Base-by-base conservation (phyloP, 306 rosid species). In the Vigna hirtella region DNA sequence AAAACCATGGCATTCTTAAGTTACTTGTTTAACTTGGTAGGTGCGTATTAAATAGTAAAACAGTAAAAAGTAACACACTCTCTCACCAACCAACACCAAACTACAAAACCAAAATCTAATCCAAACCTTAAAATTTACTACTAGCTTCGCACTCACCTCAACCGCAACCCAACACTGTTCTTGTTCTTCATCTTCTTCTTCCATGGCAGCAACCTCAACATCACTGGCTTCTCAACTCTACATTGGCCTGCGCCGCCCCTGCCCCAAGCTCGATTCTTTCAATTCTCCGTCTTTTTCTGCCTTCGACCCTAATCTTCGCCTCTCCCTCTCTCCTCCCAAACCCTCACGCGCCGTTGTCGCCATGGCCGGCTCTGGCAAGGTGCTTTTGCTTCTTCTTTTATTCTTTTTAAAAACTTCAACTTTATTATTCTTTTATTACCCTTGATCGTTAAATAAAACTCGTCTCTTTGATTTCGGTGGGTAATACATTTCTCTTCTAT, bases 291-390 rank as follows among this genome's bases (percentile, higher is more conserved):
- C 92, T 34, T 67, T 82, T 12, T 73, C 83, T 24, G 8, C 78
- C 34, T 62, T 62, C 3, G 77, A 82, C 28, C 87, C 93, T 57
- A 90, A 85, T 58, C 86, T 91, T 79, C 93, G 91, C 67, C 71
- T 90, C 12, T 84, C 99, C 9, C 36, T 90, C 65, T 83, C 96
- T 58, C 11, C 77, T 9, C 49, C 82, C 76, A 95, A 87, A 79
- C 84, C 86, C 79, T 86, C 90, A 76, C 91, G 96, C 26, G 64
- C 88, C 62, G 85, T 93, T 18, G 71, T 93, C 51, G 74, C 94
- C 87, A 95, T 95, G 99, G 96, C 98, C 53, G 94, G 98, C 85
- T 53, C 97, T 3, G 99, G 96, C 78, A 95, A 89, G 96, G 99
- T 95, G 13, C 66, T 61, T 7, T 3, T 0, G 0, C 61, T 55